Evolutionary conservation across 2,329 filamentous ascomycete genomes (phyloP).

Genomic region (Xylariales sp.): DNA sequence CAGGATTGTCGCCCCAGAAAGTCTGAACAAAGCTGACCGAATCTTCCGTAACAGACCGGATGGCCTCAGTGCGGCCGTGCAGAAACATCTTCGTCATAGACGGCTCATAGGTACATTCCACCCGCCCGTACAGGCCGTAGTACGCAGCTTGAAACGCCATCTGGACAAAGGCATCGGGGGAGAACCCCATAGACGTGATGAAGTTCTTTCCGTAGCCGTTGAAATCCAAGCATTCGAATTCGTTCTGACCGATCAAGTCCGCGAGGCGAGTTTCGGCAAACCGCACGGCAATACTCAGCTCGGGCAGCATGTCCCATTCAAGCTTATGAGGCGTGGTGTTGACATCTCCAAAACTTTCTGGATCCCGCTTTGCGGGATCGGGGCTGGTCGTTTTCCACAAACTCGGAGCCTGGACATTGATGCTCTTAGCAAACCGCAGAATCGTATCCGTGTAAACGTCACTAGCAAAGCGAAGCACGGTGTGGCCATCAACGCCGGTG

Average conservation of each 20-base stretch:
- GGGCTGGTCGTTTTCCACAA: conserved; percentile 89
- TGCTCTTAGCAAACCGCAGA: conserved; percentile 86
- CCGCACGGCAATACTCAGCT: conserved; percentile 83
- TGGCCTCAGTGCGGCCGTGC: conserved; percentile 91
- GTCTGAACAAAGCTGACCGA: conserved; percentile 85
- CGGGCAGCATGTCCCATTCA: conserved; percentile 95
- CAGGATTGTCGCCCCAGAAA: conserved; percentile 90
- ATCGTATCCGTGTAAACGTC: conserved; percentile 98
- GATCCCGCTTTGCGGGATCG: conserved; percentile 88
- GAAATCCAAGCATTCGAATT: conserved; percentile 91
- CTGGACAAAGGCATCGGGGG: conserved; percentile 94
- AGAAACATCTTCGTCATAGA: conserved; percentile 96
- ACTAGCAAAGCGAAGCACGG: conserved; percentile 90
- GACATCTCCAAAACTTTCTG: conserved; percentile 86
- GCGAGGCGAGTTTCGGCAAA: conserved; percentile 94
- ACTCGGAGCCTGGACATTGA: conserved; percentile 89
- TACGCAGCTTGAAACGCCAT: conserved; percentile 99
- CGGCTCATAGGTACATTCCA: conserved; percentile 95
- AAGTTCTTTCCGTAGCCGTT: conserved; percentile 91
- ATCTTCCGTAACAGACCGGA: conserved; percentile 79
- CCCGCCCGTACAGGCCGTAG: conserved; percentile 89
- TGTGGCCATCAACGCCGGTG: conserved; percentile 95
- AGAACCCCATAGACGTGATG: conserved; percentile 95
- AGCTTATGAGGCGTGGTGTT: conserved; percentile 92
- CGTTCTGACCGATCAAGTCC: conserved; percentile 93